Conservation (phyloP, 2,329 filamentous ascomycete species). For the Dichotomopilus funicola region DNA sequence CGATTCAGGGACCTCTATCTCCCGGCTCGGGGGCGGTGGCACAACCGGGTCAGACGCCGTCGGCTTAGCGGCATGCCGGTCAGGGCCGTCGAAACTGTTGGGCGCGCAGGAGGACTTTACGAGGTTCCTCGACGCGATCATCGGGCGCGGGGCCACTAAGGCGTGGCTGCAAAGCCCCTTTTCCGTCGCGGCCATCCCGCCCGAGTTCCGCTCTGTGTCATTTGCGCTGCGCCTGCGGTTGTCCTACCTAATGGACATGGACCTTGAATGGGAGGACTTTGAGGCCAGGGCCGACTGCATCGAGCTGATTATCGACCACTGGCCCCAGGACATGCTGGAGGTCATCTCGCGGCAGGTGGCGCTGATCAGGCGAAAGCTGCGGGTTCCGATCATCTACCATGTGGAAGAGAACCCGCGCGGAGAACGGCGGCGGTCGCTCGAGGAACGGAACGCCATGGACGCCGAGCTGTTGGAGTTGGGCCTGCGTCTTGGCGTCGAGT, state of each 20-base stretch:
- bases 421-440: conserved; percentile 32
- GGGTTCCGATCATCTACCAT: conserved; percentile 51
- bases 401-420: conserved; percentile 45
- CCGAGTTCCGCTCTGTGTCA: conserved; percentile 52
- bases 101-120: conserved; percentile 55
- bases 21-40: conserved; percentile 9
- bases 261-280: conserved; percentile 45
- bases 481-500: conserved; percentile 60
- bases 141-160: conserved; percentile 44
- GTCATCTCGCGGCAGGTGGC: conserved; percentile 50
- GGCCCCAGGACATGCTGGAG: conserved; percentile 43
- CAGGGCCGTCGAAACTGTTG: conserved; percentile 52
- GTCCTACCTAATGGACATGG: conserved; percentile 47
- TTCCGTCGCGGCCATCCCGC: conserved; percentile 51
- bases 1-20: conserved; percentile 32
- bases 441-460: conserved; percentile 41
- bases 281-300: conserved; percentile 55
- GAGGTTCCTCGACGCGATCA: conserved; percentile 51
- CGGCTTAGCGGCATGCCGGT: conserved; percentile 28
- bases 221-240: conserved; percentile 58
- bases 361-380: conserved; percentile 48
- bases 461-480: conserved; percentile 55
- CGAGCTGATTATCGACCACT: conserved; percentile 53
- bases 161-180: conserved; percentile 54
- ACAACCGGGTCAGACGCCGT: conserved; percentile 8